A percentile compares a stretch with the other conserved stretches of the same genome.
Evolutionary conservation across 2,329 filamentous ascomycete genomes (phyloP).

Genomic region (Davidsoniella virescens): DNA sequence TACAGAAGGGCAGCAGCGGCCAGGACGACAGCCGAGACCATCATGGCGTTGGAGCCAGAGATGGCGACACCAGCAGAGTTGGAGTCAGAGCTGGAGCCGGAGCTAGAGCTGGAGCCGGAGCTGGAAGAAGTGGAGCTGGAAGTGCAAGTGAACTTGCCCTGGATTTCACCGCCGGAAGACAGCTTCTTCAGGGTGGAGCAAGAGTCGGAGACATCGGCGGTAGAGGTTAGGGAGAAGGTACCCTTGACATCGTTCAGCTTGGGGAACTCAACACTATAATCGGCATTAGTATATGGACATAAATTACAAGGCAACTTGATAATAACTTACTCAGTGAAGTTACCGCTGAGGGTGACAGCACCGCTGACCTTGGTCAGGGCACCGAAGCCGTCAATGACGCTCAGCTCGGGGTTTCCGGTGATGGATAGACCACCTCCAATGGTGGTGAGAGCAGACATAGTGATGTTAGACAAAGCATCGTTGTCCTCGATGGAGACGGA

Average conservation of each 20-base stretch:
- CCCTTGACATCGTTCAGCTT: constrained; percentile 51
- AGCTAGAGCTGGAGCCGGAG: constrained; percentile 16
- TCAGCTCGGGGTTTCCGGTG: constrained; percentile 73
- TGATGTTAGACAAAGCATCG: constrained; percentile 52
- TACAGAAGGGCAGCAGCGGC: constrained; percentile 37
- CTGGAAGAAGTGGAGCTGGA: constrained; percentile 27
- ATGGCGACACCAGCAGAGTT: constrained; percentile 26
- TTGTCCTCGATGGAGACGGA: constrained; percentile 49
- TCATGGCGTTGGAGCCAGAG: constrained; percentile 29
- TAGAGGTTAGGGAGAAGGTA: constrained; percentile 53
- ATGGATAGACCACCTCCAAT: constrained; percentile 71
- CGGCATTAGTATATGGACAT: background rate
- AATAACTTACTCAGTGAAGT: constrained; percentile 59
- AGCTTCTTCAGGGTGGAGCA: constrained; percentile 38
- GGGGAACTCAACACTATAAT: constrained; percentile 52
- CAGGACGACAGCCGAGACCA: constrained; percentile 31
- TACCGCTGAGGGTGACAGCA: constrained; percentile 71
- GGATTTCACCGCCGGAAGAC: constrained; percentile 24
- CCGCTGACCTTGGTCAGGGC: constrained; percentile 54
- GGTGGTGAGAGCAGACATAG: constrained; percentile 49
- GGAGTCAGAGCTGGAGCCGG: constrained; percentile 17
- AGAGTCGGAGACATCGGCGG: constrained; percentile 39
- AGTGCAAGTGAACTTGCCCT: constrained; percentile 34
- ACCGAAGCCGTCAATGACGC: constrained; percentile 49
- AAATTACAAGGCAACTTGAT: background rate